A percentile compares a stretch with the other conserved stretches of the same genome.
phyloP scores from a whole-genome alignment of 1,139 yeast species.

The Kazachstania sp. region DNA sequence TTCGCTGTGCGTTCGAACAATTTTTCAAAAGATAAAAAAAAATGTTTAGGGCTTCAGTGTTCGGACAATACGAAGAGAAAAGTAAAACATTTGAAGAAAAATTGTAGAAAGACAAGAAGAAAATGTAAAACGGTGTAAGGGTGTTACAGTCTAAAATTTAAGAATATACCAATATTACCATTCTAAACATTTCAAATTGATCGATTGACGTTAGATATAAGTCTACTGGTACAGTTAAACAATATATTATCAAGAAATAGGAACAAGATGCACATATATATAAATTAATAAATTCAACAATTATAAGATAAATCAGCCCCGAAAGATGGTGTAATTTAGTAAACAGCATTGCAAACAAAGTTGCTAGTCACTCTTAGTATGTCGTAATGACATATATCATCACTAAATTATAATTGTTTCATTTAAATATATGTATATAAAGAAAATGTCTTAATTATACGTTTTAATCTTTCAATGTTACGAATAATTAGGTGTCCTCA shows the following conservation, averaged over 20 bases:
- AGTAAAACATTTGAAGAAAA: too few species aligned
- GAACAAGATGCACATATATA: neutral
- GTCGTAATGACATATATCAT: slow-evolving; percentile 30
- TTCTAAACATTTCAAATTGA: too few species aligned
- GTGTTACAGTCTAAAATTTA: too few species aligned
- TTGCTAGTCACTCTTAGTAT: slow-evolving; percentile 31
- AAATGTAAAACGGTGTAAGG: too few species aligned
- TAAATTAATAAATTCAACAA: neutral
- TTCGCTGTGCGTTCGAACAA: neutral
- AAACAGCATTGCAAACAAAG: slow-evolving; percentile 30
- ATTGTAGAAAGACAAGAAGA: too few species aligned
- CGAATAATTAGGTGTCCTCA: too few species aligned
- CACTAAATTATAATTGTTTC: slow-evolving; percentile 18
- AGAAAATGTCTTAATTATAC: too few species aligned
- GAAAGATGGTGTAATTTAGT: slow-evolving; percentile 34
- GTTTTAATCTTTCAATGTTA: too few species aligned
- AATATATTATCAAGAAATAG: neutral
- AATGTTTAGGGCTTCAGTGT: neutral
- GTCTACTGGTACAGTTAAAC: too few species aligned
- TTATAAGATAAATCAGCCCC: slow-evolving; percentile 29
- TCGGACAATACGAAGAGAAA: too few species aligned
- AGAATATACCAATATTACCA: too few species aligned
- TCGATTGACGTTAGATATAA: too few species aligned
- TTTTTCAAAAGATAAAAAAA: neutral
- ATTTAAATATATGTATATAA: neutral